Conservation (phyloP, 1,284 basidiomycete genomes). For the Rugosomyces carneus region DNA sequence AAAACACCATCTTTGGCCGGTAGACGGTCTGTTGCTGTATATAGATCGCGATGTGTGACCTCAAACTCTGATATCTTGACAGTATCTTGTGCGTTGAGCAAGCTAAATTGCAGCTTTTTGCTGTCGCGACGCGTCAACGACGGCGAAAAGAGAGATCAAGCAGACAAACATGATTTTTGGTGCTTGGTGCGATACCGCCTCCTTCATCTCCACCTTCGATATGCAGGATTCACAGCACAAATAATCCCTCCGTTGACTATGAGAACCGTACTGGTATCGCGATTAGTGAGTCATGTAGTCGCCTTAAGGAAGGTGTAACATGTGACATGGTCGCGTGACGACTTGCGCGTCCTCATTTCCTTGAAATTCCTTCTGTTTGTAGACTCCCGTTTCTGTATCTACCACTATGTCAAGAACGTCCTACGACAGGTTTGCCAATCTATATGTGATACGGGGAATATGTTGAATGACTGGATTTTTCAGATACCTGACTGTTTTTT, state of each 20-base stretch:
- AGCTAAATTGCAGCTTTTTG: slow-evolving; percentile 91
- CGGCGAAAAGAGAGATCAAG: background rate
- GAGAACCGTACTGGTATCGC: too few species aligned
- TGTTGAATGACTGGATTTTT: slow-evolving; percentile 1
- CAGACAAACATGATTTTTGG: slow-evolving; percentile 85
- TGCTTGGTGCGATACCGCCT: slow-evolving; percentile 79
- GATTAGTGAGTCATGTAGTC: background rate
- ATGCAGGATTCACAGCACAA: too few species aligned
- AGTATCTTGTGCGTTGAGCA: slow-evolving; percentile 88
- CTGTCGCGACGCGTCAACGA: slow-evolving; percentile 34
- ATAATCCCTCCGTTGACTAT: too few species aligned
- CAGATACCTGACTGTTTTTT: slow-evolving; percentile 90
- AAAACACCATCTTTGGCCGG: slow-evolving; percentile 91
- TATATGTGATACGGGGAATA: background rate
- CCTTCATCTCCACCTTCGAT: slow-evolving; percentile 62
- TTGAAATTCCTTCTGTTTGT: background rate
- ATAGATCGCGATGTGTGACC: slow-evolving; percentile 86
- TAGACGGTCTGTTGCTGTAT: slow-evolving; percentile 71
- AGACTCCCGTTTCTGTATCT: slow-evolving; percentile 13
- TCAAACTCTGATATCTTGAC: slow-evolving; percentile 94
- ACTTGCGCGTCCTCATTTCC: slow-evolving; percentile 49
- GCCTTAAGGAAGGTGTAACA: too few species aligned
- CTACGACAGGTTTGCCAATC: slow-evolving; percentile 56
- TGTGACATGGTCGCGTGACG: slow-evolving; percentile 31
- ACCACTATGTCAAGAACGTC: slow-evolving; percentile 74